These are phyloP conservation scores for Citrus glauca DNA, from an alignment of 345 rosid species.

Conservation along the genomic window DNA sequence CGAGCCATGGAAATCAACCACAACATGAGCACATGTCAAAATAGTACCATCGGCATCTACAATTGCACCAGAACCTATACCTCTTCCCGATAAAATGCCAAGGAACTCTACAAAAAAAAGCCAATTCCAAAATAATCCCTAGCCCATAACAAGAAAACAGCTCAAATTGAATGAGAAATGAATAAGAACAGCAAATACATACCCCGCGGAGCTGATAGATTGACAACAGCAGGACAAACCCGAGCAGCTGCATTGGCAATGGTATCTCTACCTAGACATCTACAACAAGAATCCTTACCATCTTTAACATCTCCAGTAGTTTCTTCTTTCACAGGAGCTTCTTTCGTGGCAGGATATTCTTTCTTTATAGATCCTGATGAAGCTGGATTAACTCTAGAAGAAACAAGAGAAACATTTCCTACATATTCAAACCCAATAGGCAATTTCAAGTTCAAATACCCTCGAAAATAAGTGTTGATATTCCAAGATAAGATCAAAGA, in stretches of 20 bases:
- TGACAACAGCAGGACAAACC: constrained; percentile 83
- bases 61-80: constrained; percentile 84
- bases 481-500: neutral
- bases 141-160: neutral
- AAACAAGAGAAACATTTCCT: constrained; percentile 41
- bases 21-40: constrained; percentile 90
- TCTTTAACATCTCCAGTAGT: constrained; percentile 25
- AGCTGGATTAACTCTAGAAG: constrained; percentile 39
- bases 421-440: constrained; percentile 6
- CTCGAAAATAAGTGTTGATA: neutral
- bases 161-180: neutral
- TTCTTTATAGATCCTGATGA: constrained; percentile 27
- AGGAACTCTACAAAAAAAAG: constrained; percentile 32
- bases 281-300: constrained; percentile 34
- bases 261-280: constrained; percentile 68
- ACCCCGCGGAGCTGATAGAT: constrained; percentile 76
- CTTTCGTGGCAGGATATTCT: constrained; percentile 14
- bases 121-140: neutral
- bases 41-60: constrained; percentile 80
- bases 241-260: constrained; percentile 88
- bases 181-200: constrained; percentile 10
- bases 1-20: constrained; percentile 55
- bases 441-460: too few relatives aligned
- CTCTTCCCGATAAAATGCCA: constrained; percentile 52
- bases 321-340: too few relatives aligned